Percentiles rank a stretch among this genome's conserved stretches.
These are phyloP conservation scores for Saccharomyces hybrid DNA, from an alignment of 1,139 yeast genomes.

Conservation along the genomic window DNA sequence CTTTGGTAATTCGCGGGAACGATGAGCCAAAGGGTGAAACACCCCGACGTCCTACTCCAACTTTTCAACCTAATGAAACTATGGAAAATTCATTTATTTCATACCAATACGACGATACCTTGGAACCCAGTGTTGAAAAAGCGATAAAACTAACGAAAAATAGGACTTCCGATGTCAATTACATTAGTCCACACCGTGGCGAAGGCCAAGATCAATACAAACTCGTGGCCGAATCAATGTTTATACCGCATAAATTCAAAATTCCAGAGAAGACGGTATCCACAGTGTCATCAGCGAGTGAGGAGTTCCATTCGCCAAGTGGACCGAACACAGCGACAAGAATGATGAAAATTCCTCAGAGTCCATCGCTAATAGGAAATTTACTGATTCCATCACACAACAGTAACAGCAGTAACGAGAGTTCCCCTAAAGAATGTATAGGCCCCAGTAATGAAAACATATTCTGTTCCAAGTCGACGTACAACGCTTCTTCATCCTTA, in stretches of 20 bases:
- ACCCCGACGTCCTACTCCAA: background rate
- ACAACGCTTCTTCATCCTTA: background rate
- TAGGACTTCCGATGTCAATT: conserved; percentile 2
- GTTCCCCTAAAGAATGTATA: background rate
- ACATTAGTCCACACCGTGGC: background rate
- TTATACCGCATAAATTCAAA: conserved; percentile 9
- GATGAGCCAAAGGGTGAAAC: background rate
- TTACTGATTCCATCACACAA: conserved; percentile 6
- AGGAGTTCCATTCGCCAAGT: background rate
- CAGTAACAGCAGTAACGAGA: background rate
- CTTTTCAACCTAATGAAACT: background rate
- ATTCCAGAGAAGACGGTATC: conserved; percentile 11
- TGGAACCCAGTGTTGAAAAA: conserved; percentile 19
- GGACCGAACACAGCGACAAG: background rate
- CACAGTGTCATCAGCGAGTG: conserved; percentile 2
- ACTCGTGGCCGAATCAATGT: background rate
- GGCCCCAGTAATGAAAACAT: background rate
- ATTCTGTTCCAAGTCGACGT: background rate
- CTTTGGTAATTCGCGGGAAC: conserved; percentile 1
- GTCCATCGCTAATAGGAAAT: conserved; percentile 14
- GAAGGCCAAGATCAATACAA: background rate
- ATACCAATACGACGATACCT: conserved; percentile 8
- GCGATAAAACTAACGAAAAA: conserved; percentile 15
- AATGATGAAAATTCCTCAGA: conserved; percentile 1
- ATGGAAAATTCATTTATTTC: background rate